Conservation (phyloP, 116 monocot genomes). For the Dioscorea cayenensis region DNA sequence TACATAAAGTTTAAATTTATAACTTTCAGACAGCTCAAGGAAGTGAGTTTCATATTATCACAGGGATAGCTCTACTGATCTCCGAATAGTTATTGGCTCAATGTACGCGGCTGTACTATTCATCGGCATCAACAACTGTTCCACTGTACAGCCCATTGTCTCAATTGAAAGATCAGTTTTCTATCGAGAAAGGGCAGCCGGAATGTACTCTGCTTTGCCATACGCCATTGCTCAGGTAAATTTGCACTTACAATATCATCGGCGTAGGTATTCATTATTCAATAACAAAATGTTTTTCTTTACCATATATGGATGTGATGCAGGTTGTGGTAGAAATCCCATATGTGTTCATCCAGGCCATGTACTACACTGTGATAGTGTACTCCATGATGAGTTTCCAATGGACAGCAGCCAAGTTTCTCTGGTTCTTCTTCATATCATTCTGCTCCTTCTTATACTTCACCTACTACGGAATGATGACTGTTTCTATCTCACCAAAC, state of each 20-base stretch:
- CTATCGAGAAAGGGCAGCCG: conserved; percentile 40
- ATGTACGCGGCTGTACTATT: conserved; percentile 34
- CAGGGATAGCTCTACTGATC: conserved; percentile 24
- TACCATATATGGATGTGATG: background rate
- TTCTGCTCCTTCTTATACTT: conserved; percentile 64
- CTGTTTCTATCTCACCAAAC: conserved; percentile 68
- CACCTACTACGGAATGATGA: conserved; percentile 76
- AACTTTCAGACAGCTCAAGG: background rate
- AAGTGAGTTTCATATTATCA: background rate
- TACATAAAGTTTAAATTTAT: background rate
- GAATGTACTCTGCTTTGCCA: conserved; percentile 36
- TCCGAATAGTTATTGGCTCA: conserved; percentile 15
- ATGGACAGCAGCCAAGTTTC: conserved; percentile 71
- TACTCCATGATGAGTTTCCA: conserved; percentile 65
- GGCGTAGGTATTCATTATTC: background rate
- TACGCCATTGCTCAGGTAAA: conserved; percentile 38
- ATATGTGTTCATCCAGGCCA: conserved; percentile 49
- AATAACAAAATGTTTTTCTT: background rate
- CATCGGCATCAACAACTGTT: conserved; percentile 24
- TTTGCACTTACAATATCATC: background rate
- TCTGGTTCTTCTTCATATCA: conserved; percentile 53
- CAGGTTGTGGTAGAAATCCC: conserved; percentile 63
- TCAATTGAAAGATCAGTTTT: conserved; percentile 35
- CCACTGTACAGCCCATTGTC: conserved; percentile 29
- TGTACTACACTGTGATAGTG: conserved; percentile 36